Evolutionary conservation across 2,329 filamentous ascomycete genomes (phyloP).

Genomic region (Ophiobolus disseminans): DNA sequence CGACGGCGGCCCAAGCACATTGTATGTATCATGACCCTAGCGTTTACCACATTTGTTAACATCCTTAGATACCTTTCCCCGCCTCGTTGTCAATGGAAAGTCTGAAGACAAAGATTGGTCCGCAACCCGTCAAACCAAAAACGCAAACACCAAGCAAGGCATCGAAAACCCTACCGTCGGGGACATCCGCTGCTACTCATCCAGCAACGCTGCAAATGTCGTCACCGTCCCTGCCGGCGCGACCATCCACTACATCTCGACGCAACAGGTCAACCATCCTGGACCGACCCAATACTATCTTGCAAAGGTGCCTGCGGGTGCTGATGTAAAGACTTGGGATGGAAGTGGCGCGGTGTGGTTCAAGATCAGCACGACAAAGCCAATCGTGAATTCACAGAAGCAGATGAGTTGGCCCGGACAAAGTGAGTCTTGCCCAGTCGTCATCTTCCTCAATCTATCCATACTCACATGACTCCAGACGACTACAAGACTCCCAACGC

Average conservation of each 20-base stretch:
- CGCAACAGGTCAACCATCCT: conserved; percentile 41
- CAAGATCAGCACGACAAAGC: conserved; percentile 36
- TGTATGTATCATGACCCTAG: conserved; percentile 25
- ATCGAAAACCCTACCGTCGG: conserved; percentile 35
- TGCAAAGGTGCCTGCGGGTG: conserved; percentile 33
- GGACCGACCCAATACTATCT: conserved; percentile 42
- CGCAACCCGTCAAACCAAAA: conserved; percentile 35
- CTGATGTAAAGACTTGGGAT: conserved; percentile 35
- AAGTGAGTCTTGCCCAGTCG: conserved; percentile 19
- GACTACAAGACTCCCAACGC: conserved; percentile 43
- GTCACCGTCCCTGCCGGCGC: conserved; percentile 33
- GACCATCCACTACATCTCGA: conserved; percentile 36
- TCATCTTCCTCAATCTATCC: background rate
- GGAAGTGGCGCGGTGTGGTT: conserved; percentile 38
- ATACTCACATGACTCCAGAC: conserved; percentile 16
- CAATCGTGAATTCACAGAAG: conserved; percentile 32
- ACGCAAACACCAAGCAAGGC: conserved; percentile 37
- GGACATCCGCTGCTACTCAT: conserved; percentile 40
- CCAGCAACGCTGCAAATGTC: conserved; percentile 28
- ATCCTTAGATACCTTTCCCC: conserved; percentile 34
- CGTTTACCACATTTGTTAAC: background rate
- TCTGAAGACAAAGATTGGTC: conserved; percentile 36
- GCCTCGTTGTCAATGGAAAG: conserved; percentile 33
- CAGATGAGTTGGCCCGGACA: conserved; percentile 42
- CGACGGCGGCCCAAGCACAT: conserved; percentile 30